Conservation (phyloP, 768 basidiomycete species). For the Naganishia randhawae region DNA sequence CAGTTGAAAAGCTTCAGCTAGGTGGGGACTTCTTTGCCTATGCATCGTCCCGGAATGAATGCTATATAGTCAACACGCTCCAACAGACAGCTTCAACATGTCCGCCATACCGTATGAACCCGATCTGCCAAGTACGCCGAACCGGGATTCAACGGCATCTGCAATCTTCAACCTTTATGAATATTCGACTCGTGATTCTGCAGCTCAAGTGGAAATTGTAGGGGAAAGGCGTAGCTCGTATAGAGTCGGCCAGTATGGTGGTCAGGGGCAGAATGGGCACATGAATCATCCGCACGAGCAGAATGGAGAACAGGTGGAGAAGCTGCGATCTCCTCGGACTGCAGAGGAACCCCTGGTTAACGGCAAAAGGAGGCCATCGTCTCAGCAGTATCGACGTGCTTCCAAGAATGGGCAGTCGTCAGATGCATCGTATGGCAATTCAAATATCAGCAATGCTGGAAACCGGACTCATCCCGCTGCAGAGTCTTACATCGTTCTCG, state of each 20-base stretch:
- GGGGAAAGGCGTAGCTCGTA: neutral
- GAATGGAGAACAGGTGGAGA: neutral
- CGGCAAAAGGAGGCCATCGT: neutral
- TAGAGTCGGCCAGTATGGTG: neutral
- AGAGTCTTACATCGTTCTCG: neutral
- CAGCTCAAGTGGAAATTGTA: neutral
- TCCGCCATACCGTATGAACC: neutral
- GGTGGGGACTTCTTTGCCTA: neutral
- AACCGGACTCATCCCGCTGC: neutral
- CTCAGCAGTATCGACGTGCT: neutral
- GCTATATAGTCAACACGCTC: neutral
- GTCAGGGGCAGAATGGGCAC: neutral
- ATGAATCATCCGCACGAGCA: neutral
- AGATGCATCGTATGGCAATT: neutral
- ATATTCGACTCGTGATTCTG: neutral
- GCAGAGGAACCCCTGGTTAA: neutral
- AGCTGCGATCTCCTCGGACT: neutral
- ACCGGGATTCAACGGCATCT: slow-evolving; percentile 10
- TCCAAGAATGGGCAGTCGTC: neutral
- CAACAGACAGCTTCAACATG: neutral
- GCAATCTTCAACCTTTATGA: slow-evolving; percentile 24
- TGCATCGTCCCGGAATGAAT: neutral
- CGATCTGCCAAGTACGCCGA: slow-evolving; percentile 5
- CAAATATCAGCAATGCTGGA: neutral
- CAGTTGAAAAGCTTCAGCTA: no score